Conservation (phyloP, 805 yeast species). For the Metschnikowia dekortorum region DNA sequence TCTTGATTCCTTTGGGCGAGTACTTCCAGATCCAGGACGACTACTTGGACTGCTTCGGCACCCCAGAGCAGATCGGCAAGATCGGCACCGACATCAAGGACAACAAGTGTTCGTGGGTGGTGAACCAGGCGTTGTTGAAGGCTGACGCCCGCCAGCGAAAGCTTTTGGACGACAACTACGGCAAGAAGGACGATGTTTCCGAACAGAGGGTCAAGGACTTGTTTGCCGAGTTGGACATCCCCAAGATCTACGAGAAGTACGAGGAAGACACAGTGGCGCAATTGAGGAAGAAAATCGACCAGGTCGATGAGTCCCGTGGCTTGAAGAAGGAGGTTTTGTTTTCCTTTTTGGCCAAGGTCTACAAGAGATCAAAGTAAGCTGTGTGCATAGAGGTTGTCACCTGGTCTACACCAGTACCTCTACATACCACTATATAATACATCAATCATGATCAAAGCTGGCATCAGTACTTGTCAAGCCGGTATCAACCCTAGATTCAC, state of each 20-base stretch:
- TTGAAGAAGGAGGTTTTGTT: conserved; percentile 83
- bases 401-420: no score
- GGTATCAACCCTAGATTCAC: no score
- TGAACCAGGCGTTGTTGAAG: conserved; percentile 83
- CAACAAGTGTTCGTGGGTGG: conserved; percentile 97
- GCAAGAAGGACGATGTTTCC: conserved; percentile 64
- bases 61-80: conserved; percentile 96
- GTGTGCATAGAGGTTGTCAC: background rate
- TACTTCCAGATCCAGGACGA: conserved; percentile 99
- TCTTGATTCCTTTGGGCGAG: conserved; percentile 92
- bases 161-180: conserved; percentile 83
- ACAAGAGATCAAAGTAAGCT: conserved; percentile 78
- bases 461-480: no score
- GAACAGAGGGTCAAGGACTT: conserved; percentile 71
- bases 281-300: conserved; percentile 59
- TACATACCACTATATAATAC: no score
- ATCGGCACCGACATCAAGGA: conserved; percentile 98
- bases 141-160: conserved; percentile 78
- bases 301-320: conserved; percentile 87
- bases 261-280: conserved; percentile 74
- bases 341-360: conserved; percentile 82
- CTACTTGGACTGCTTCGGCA: conserved; percentile 93
- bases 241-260: conserved; percentile 66
- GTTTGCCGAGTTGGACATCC: conserved; percentile 70
- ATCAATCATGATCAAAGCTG: no score